A percentile compares a stretch with the other conserved stretches of the same genome.
Evolutionary conservation across 352 stramenopile genomes (phyloP).

Genomic region (Globisporangium rhizosaccharum): DNA sequence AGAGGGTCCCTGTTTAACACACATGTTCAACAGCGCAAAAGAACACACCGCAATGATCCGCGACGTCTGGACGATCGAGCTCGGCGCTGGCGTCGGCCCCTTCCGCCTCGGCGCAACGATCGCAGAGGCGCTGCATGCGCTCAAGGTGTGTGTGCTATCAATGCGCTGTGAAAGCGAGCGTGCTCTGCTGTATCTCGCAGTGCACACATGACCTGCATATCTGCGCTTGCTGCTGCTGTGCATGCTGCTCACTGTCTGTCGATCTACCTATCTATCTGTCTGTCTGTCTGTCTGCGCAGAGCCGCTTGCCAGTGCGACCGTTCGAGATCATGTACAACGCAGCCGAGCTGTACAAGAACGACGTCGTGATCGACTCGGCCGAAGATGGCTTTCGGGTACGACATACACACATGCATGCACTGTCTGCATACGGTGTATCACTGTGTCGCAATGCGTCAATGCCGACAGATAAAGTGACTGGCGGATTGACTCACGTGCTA

Average conservation of each 20-base stretch:
- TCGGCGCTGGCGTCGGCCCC: conserved; percentile 68
- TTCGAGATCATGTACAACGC: conserved; percentile 81
- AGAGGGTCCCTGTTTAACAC: too few relatives aligned
- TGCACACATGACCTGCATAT: not conserved
- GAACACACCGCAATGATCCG: conserved; percentile 24
- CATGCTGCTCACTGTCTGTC: not conserved
- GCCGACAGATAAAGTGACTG: too few relatives aligned
- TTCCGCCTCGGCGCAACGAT: conserved; percentile 74
- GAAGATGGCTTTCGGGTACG: conserved; percentile 67
- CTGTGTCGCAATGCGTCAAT: too few relatives aligned
- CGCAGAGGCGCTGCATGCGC: conserved; percentile 63
- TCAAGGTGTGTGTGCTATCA: conserved; percentile 40
- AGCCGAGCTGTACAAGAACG: conserved; percentile 48
- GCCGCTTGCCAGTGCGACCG: conserved; percentile 55
- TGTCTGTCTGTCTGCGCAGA: conserved; percentile 19
- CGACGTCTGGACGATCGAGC: conserved; percentile 81
- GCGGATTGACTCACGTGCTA: not conserved
- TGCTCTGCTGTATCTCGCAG: not conserved
- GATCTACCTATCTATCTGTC: too few relatives aligned
- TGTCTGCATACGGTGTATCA: not conserved
- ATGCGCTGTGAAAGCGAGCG: not conserved
- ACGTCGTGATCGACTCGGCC: conserved; percentile 55
- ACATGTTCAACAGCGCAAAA: not conserved
- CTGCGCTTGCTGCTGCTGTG: not conserved
- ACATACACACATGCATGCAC: not conserved